Evolutionary conservation across 192 early-diverging fungal species (phyloP), one percentile per base, ranked within the genome.

Genomic region (Funneliformis geosporum): DNA sequence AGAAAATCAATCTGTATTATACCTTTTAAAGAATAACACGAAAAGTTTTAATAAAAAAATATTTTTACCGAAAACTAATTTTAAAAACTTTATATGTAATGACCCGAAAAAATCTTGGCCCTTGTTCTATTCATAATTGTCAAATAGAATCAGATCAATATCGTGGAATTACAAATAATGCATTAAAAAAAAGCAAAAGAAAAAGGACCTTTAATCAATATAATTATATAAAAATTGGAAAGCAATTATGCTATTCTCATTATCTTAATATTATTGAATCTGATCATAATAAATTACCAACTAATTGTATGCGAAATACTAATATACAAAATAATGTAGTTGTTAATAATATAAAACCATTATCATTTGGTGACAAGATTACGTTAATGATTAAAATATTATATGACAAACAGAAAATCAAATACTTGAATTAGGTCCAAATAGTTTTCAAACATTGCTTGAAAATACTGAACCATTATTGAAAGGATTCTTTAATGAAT

Each of bases 221-320:
- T 67, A 67, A 67, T 67, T 67, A 67, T 67, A 14, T 40, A 39
- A 33, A 67, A 38, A 10, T 67, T 67, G 33, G 11, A 38, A 67
- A 4, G 65, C 65, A 67, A 39, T 39, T 67, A 39, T 67, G 38
- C 40, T 67, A 39, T 67, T 10, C 65, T 67, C 65, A 67, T 67
- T 67, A 67, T 39, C 10, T 67, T 16, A 67, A 38, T 10, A 67
- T 67, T 4, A 38, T 42, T 16, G 38, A 67, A 12, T 33, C 65
- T 40, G 5, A 67, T 39, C 38, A 5, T 11, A n/a, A 62, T 27
- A 62, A 62, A 27, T 62, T 62, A 62, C 60, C 23, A 62, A 25
- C n/a, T 62, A 62, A n/a, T n/a, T 0, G 10, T 23, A 27, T 25
- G n/a, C 60, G 9, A 9, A 62, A 27, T 23, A n/a, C n/a, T 25